Base-by-base conservation (phyloP, 257 asterid species). In the Ligustrum vulgare region DNA sequence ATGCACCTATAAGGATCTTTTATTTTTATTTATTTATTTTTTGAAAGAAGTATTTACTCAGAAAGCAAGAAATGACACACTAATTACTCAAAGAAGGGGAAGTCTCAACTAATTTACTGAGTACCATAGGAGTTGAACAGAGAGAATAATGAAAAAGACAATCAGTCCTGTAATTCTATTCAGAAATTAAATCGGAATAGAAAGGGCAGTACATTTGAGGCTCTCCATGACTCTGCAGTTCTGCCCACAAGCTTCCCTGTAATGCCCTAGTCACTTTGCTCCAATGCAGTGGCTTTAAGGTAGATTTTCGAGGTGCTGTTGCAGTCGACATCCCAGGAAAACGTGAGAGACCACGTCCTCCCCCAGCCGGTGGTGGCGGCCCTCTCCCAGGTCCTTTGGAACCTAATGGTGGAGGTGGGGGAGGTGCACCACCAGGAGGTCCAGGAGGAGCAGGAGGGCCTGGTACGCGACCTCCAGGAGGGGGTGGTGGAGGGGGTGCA, bases 231-330 rank as follows among this genome's bases (percentile, higher is more conserved):
- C 91, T 91, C 87, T 93, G 97, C 82, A 95, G 82, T 86, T 95
- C 99, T 72, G 91, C 99, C 99, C 99, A 95, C 83, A 95, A 86
- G 89, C 99, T 95, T 81, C 99, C 99, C 83, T 95, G 97, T 74
- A 95, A 32, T 84, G 91, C 97, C 84, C 97, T 89, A 20, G 99
- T 90, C 80, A 95, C 97, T 87, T 95, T 95, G 86, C 97, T 95
- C 99, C 99, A 93, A 63, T 95, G 98, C 82, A 95, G 87, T 60
- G 99, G 99, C 84, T 95, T 95, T 81, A 95, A 78, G 64, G 86
- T 93, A 70, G 99, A 93, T 84, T 89, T 90, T 56, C 88, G 88
- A 74, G 92, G 85, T 60, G 87, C 93, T 54, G 80, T 77, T 33
- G 89, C 80, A 74, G 78, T 70, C 16, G 85, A 73, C 71, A 82